Base-by-base conservation (phyloP, 2,329 filamentous ascomycete genomes). In the Exophiala spinifera region DNA sequence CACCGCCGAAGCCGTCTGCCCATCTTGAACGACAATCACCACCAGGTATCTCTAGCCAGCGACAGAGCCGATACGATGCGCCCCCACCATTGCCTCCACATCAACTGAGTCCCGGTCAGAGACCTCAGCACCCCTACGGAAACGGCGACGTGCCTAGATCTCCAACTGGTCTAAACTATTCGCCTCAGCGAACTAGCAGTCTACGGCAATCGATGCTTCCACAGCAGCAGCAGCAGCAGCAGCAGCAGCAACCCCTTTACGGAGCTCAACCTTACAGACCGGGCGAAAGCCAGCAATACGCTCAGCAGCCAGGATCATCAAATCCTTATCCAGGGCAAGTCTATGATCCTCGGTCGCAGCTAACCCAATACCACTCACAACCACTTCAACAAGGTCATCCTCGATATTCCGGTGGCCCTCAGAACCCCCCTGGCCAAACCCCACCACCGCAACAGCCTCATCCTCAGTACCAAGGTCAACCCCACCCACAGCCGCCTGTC, bases 111-210 rank as follows among this genome's bases (percentile, higher is more conserved):
- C 39, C 53, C 19, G 47, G 43, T 5, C 39, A 39, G 51, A 43
- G 48, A 31, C 33, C 64, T 47, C 53, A 44, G 15, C 53, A 59
- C 17, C 44, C 61, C 55, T 42, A 59, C 45, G 17, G 57, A 61
- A 57, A 66, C 25, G 65, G 17, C 63, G 65, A 57, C 66, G 67
- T 58, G 57, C 56, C 62, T 46, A 46, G 49, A 42, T 49, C 48
- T 19, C 13, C 46, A 14, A 43, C 36, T 66, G 68, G 17, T 66
- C 69, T 51, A 64, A 66, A 68, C 33, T 67, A 70, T 51, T 49
- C 60, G 21, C 66, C 68, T 14, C 67, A 69, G 51, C 57, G 65
- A 42, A 59, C 61, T 23, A 65, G 63, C 49, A 65, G 63, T 50
- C 54, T 65, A 23, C 59, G 60, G 39, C 57, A 60, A 28, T 56